These are phyloP conservation scores for Drosera spatulata DNA, from an alignment of 179 eudicot genomes.

Conservation along the genomic window DNA sequence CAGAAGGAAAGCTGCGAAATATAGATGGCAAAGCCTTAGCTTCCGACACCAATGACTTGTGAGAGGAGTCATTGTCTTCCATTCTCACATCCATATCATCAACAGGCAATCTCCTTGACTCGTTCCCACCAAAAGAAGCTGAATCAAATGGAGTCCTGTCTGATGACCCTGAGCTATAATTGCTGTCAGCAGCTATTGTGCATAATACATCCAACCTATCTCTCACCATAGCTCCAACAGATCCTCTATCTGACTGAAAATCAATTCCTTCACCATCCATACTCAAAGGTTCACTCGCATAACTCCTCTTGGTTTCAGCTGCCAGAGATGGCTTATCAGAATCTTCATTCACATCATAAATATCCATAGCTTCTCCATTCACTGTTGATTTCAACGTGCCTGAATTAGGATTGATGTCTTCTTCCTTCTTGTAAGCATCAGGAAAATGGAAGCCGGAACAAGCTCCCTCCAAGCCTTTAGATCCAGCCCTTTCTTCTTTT, in stretches of 20 bases:
- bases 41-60: slow-evolving; percentile 2
- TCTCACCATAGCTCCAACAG: slow-evolving; percentile 2
- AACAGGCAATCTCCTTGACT: background rate
- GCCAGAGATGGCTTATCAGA: slow-evolving; percentile 7
- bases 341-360: slow-evolving; percentile 7
- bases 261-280: background rate
- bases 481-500: slow-evolving; percentile 63
- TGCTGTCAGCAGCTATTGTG: background rate
- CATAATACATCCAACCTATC: slow-evolving; percentile 7
- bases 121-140: background rate
- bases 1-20: slow-evolving; percentile 9
- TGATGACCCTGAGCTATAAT: background rate
- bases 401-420: slow-evolving; percentile 1
- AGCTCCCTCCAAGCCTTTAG: slow-evolving; percentile 55
- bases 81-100: slow-evolving; percentile 7
- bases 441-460: slow-evolving; percentile 13
- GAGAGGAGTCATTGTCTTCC: slow-evolving; percentile 1
- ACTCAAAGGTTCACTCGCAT: background rate
- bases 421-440: slow-evolving; percentile 11
- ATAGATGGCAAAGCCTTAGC: slow-evolving; percentile 6
- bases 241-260: background rate
- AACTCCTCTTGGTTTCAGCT: background rate
- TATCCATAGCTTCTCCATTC: slow-evolving; percentile 10
- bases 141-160: background rate
- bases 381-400: slow-evolving; percentile 12